Evolutionary conservation across 768 basidiomycete genomes (phyloP), one percentile per base, ranked within the genome.

Genomic region (Kwoniella europaea): DNA sequence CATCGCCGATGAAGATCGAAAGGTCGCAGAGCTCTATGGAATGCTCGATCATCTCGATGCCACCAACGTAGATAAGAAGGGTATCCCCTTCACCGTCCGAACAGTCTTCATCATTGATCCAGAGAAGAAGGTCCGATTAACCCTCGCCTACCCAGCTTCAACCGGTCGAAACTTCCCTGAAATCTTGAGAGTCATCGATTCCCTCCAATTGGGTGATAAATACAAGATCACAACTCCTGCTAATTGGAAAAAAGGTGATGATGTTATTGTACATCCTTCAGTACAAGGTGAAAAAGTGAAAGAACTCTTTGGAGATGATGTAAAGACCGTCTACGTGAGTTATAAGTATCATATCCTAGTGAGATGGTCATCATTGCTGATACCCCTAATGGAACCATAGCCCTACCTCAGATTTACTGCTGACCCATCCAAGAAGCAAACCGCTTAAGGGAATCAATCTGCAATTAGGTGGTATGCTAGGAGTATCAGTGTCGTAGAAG

Each of bases 91-190:
- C 87, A 99, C 97, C 59, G 93, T 99, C 85, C 91, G 97, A 71
- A 97, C 94, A 9, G 97, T 99, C 71, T 99, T 96, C 85, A 86
- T 99, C 74, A 93, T 99, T 79, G 97, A 99, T 86, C 95, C 97
- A 56, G 93, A 93, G 86, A 94, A 97, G 86, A 88, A 89, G 78
- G 97, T 99, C 82, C 92, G 96, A 72, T 86, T 97, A 78, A 92
- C 89, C 16, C 78, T 99, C 74, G 86, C 93, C 29, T 98, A 98
- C 86, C 97, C 97, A 69, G 95, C 96, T 60, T 91, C 93, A 13
- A 94, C 95, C 77, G 97, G 96, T 12, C 65, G 80, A 44, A 77
- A 76, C 71, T 78, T 78, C 73, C 74, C 76, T 29, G 79, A 81
- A 65, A 62, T 81, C 46, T 61, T 77, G 2, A 87, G 90, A 68